Base-by-base conservation (phyloP, 1,139 yeast species). In the Zygosaccharomyces pseudobailii region DNA sequence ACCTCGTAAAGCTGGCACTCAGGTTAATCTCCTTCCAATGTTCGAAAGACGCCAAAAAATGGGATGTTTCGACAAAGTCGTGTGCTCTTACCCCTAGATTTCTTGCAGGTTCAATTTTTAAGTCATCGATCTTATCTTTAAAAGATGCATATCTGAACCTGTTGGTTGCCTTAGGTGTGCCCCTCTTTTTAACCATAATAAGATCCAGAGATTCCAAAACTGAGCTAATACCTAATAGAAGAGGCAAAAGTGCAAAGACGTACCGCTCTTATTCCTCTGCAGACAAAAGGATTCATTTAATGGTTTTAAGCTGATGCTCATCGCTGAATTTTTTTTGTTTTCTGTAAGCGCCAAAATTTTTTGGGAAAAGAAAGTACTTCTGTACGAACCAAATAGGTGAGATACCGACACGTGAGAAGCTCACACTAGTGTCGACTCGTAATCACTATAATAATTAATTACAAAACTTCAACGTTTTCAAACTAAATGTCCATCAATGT, bases 21-120 rank as follows among this genome's bases (percentile, higher is more conserved):
- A 88, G 69, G 63, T 90, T 92, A 47, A 88, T 79, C 62, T 92
- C 97, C 52, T 74, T 76, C 97, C 97, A 92, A 59, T 87, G 89
- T 46, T 84, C 84, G 51, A 87, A 72, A 0, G 96, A 82, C 5
- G 95, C 77, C 34, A 83, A 68, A 57, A 90, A 87, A 66, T 85
- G 92, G 1, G 96, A 88, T 2, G 81, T 70, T 54, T 85, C 92
- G 35, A 78, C 87, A 46, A 78, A 75, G 60, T 84, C 89, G 53
- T 82, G 84, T 4, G 83, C 84, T 60, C 86, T 74, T 56, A 79
- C 79, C 36, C 75, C 72, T 42, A 86, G 71, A 51, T 79, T 77
- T 51, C 84, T 75, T 28, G 79, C 76, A 0, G 97, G 97, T 62
- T 89, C 97, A 51, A 92, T 89, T 62, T 84, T 83, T 52, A 92